Base-by-base conservation (phyloP, 2,329 filamentous ascomycete genomes). In the Colletotrichum magnum region DNA sequence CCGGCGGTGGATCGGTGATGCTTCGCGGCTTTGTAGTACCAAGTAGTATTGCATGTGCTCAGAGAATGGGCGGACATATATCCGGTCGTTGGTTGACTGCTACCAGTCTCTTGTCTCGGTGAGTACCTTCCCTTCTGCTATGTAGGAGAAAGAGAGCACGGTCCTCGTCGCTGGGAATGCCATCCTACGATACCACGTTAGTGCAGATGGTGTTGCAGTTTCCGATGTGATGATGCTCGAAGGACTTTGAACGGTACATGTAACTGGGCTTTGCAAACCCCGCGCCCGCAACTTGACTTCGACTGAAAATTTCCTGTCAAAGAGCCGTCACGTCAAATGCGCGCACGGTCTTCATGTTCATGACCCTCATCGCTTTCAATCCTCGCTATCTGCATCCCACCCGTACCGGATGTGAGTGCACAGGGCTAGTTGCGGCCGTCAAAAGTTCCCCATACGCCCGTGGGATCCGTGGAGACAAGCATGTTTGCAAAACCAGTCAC, bases 331-430 rank as follows among this genome's bases (percentile, higher is more conserved):
- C n/a, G 41, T 54, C 59, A 53, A 47, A 21, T 52, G 15, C 5
- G 50, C 50, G 50, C 50, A 65, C 41, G 43, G 66, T 41, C 39
- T 16, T 9, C 26, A 15, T 15, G 64, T 63, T 63, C 59, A 18
- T 47, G 15, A 18, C 26, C 18, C 24, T 18, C 24, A 43, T 39
- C 36, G 21, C 41, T 60, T 16, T 60, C 28, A 39, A n/a, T 9
- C n/a, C 15, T 4, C 50, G 21, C 21, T 47, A 61, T 36, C 28
- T 36, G 32, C 32, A 36, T 36, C 32, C 32, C 32, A 36, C 32
- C 32, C 7, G n/a, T 21, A 7, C 47, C 15, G 32, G 48, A 43
- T 41, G 58, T 32, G 18, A 26, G 13, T 50, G 58, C 57, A 52
- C 24, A 26, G 52, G 39, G 59, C 50, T 15, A 45, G 21, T 52